Conservation (phyloP, 805 yeast species). For the Candida pseudoglaebosa region DNA sequence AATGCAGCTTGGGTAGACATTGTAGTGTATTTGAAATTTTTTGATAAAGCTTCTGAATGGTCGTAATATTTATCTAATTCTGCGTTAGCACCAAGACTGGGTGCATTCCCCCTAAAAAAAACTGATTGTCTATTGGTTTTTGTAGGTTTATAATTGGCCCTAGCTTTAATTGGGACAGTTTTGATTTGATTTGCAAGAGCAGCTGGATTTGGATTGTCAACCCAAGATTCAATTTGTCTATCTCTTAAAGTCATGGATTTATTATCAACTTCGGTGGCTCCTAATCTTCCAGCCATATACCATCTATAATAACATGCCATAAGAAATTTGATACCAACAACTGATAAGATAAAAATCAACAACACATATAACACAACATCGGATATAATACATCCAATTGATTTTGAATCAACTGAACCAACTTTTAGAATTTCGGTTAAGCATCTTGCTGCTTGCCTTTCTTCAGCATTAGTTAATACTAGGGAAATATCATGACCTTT, state of each 20-base stretch:
- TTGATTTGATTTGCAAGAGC: slow-evolving; percentile 47
- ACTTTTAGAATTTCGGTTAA: slow-evolving; percentile 81
- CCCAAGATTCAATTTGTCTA: slow-evolving; percentile 79
- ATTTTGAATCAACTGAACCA: slow-evolving; percentile 82
- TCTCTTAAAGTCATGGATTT: slow-evolving; percentile 61
- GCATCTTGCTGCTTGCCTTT: slow-evolving; percentile 74
- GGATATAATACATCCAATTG: slow-evolving; percentile 93
- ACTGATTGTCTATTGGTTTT: slow-evolving; percentile 39
- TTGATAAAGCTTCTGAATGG: slow-evolving; percentile 29
- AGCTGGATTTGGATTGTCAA: slow-evolving; percentile 49
- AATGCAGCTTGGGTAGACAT: slow-evolving; percentile 62
- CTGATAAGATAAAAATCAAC: slow-evolving; percentile 76
- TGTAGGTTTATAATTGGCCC: slow-evolving; percentile 45
- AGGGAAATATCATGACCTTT: slow-evolving; percentile 81
- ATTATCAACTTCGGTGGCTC: slow-evolving; percentile 61
- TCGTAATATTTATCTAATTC: slow-evolving; percentile 35
- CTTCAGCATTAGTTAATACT: slow-evolving; percentile 60
- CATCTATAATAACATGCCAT: slow-evolving; percentile 90
- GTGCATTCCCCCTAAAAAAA: slow-evolving; percentile 30
- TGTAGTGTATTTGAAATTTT: slow-evolving; percentile 49
- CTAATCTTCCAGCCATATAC: slow-evolving; percentile 70
- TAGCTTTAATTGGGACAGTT: slow-evolving; percentile 46
- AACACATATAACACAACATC: slow-evolving; percentile 76
- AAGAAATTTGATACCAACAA: slow-evolving; percentile 72
- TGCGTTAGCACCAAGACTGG: slow-evolving; percentile 37